Base-by-base conservation (phyloP, 2,329 filamentous ascomycete genomes). In the Pyricularia grisea region DNA sequence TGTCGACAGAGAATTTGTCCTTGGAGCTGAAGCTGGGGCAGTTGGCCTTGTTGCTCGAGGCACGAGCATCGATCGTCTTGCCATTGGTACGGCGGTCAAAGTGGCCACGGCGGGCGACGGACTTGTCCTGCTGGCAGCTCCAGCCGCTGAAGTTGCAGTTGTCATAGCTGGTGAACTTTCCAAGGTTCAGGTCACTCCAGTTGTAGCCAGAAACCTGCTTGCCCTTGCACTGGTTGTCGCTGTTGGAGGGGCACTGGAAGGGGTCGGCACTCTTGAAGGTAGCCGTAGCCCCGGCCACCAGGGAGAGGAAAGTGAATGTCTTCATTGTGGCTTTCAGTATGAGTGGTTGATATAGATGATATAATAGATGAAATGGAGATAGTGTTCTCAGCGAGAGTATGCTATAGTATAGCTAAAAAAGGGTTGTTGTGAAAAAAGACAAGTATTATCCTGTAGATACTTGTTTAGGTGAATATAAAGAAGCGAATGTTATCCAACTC, bases 81-180 rank as follows among this genome's bases (percentile, higher is more conserved):
- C 82, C 79, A 74, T 85, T 80, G 69, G 78, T 81, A 73, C 87
- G 80, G 76, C 85, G 83, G 70, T 79, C 79, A 67, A 87, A 78
- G 69, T 77, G 78, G 77, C 88, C 86, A 72, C 88, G 86, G 83
- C 88, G 89, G 75, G 76, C 75, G 73, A 77, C 79, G 74, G 83
- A 84, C 76, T 87, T 83, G 73, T 84, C 81, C 55, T 64, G 58
- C 9, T 28, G 17, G 82, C 92, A 96, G 68, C 81, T 82, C 82
- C 90, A 95, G 74, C 91, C 92, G 66, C 81, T 85, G 83, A 93
- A 94, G 71, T 84, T 80, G 79, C 94, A 92, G 76, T 88, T 91
- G 68, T 87, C 87, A 78, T 93, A 97, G 73, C 77, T 80, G 72
- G 78, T 79, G 79, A 97, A 88, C 20, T 77, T 74, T 64, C 92